Percentiles rank a stretch among this genome's conserved stretches.
These are phyloP conservation scores for Talaromyces albobiverticillius DNA, from an alignment of 2,329 filamentous ascomycete genomes.

Conservation along the genomic window DNA sequence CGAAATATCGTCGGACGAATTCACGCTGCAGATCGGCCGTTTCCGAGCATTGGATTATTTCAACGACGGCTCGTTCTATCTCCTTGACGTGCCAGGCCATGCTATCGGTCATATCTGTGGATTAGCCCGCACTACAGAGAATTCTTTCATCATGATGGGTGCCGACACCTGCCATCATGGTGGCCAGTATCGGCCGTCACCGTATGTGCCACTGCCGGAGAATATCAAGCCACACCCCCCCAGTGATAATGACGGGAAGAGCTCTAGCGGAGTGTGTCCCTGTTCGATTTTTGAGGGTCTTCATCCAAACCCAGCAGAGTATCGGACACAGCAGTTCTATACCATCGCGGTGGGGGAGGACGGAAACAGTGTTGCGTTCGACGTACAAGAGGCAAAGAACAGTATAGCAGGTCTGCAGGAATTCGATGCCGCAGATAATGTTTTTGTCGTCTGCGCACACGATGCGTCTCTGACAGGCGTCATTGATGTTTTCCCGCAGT, in stretches of 20 bases:
- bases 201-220: conserved; percentile 37
- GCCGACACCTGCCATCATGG: conserved; percentile 48
- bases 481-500: conserved; percentile 25
- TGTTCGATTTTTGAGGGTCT: background rate
- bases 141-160: conserved; percentile 49
- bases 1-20: conserved; percentile 27
- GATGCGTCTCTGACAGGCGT: conserved; percentile 21
- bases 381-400: background rate
- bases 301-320: background rate
- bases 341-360: background rate
- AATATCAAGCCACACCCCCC: background rate
- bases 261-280: background rate
- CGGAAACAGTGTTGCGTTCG: background rate
- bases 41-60: conserved; percentile 28
- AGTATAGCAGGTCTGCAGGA: conserved; percentile 16
- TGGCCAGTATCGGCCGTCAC: conserved; percentile 44
- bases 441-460: conserved; percentile 31
- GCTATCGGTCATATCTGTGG: conserved; percentile 25
- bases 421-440: conserved; percentile 23
- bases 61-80: conserved; percentile 28
- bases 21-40: conserved; percentile 18
- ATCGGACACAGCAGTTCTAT: conserved; percentile 15
- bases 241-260: background rate
- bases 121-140: conserved; percentile 24
- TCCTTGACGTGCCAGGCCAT: conserved; percentile 27